Evolutionary conservation across 164 flowering plant genomes (phyloP).

Genomic region (Paratinospora sagittata): DNA sequence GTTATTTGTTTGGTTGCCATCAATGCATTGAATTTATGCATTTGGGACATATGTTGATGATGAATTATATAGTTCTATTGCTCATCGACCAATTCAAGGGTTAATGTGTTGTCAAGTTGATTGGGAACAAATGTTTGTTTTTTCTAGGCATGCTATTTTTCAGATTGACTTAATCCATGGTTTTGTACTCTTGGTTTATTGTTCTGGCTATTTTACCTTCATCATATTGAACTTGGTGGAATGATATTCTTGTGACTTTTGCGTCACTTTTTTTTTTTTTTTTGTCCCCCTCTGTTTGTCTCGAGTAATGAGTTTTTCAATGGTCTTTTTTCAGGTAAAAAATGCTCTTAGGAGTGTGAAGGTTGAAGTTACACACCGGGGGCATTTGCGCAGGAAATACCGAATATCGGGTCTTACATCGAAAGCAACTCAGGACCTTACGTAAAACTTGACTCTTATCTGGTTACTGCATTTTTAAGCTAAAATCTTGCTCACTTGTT

Average conservation of each 20-base stretch:
- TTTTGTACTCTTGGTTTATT: too few species aligned
- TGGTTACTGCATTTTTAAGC: too few species aligned
- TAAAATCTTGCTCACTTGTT: too few species aligned
- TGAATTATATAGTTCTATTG: too few species aligned
- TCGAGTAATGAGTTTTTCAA: not conserved
- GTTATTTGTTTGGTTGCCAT: not conserved
- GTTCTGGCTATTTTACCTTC: too few species aligned
- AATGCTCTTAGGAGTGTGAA: conserved; percentile 77
- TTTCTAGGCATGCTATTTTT: not conserved
- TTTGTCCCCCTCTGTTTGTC: not conserved
- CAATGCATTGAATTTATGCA: not conserved
- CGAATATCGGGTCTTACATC: conserved; percentile 76
- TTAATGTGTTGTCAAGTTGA: too few species aligned
- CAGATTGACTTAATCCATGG: not conserved
- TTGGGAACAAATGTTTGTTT: too few species aligned
- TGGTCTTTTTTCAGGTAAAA: conserved; percentile 50
- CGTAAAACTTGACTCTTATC: conserved; percentile 48
- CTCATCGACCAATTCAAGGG: too few species aligned
- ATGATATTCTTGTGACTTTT: too few species aligned
- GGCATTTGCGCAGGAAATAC: conserved; percentile 73
- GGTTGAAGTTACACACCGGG: conserved; percentile 80
- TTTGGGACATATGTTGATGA: too few species aligned
- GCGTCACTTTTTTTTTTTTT: too few species aligned
- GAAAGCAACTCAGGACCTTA: conserved; percentile 65
- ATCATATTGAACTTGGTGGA: too few species aligned